Base-by-base conservation (phyloP, 768 basidiomycete species). In the Pholiota microspora region DNA sequence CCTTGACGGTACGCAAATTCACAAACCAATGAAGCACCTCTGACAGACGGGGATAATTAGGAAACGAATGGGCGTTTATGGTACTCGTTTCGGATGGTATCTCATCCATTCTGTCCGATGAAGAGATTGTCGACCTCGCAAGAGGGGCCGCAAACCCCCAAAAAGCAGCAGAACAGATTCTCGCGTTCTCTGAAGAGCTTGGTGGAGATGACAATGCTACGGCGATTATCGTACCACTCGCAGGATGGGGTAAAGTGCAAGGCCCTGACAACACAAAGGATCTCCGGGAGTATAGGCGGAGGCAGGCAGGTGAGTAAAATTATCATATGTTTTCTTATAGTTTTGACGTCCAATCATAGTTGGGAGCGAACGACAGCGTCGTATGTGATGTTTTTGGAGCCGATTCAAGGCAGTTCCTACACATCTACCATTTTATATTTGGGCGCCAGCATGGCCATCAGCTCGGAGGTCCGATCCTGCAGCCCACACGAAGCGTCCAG, bases 11-110 rank as follows among this genome's bases (percentile, higher is more conserved):
- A 55, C 57, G 73, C 32, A 12, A 27, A 32, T 44, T 31, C 12
- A 7, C 6, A 12, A 15, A 40, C 24, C 9, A 16, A 52, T 36
- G 25, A 21, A 9, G 24, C 9, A 45, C 10, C n/a, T 18, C 28
- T 18, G 13, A 13, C 13, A 40, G 36, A 16, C n/a, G 7, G 7
- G 25, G 7, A 13, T 53, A 8, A 61, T n/a, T n/a, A 94, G 95
- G 92, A 49, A 68, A 75, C 7, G 85, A 92, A 50, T 94, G 92
- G 84, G 87, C 94, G 0, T 96, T 88, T 67, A 77, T 95, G 62
- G 80, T 94, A 25, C 77, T 96, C 12, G 77, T 95, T n/a, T 95
- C 94, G 8, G 97, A 99, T 68, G 97, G 97, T 4, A 81, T 98
- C 46, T 91, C 94, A 1, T 92, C 92, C 31, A 81, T 91, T 44